Base-by-base conservation (phyloP, 2,329 filamentous ascomycete genomes). In the Cladophialophora psammophila region DNA sequence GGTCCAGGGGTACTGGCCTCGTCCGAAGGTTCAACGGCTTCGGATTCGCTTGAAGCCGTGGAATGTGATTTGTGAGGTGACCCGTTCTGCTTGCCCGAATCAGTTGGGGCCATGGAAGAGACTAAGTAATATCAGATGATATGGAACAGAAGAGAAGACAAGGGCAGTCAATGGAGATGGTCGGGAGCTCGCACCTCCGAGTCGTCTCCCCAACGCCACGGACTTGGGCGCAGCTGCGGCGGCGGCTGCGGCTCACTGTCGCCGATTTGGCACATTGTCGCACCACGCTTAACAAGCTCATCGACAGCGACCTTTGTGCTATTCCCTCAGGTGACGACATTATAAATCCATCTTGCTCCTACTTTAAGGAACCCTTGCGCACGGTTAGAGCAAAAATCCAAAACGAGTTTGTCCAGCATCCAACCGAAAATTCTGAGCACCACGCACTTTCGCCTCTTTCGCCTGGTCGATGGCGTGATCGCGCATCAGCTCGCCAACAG, bases 231-330 rank as follows among this genome's bases (percentile, higher is more conserved):
- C 35, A 20, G 32, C 10, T 18, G 18, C 12, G 56, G 31, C 40
- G 40, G 63, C 35, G 15, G 32, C 10, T 18, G 18, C 12, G 56
- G 31, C 40, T 58, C 56, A 48, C 59, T 60, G 63, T 68, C 64
- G 67, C 60, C 55, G 18, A 69, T 64, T n/a, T 69, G 67, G 45
- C 67, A 69, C 67, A 69, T 69, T 13, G 13, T 66, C 45, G 18
- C 20, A 48, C 42, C 42, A 20, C 42, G 42, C 20, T 15, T 32
- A 53, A 31, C 26, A 5, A 20, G n/a, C 7, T 15, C 18, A 26
- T 15, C 36, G 36, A 40, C 20, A 26, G 34, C 31, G 35, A 18
- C 20, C 20, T 42, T 36, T 52, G 18, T 8, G 45, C 45, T 50
- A 26, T 31, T 50, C 45, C 45, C 45, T 50, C 45, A 50, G 45